phyloP scores from a whole-genome alignment of 1,139 yeast species.

The Pichia sp. region DNA sequence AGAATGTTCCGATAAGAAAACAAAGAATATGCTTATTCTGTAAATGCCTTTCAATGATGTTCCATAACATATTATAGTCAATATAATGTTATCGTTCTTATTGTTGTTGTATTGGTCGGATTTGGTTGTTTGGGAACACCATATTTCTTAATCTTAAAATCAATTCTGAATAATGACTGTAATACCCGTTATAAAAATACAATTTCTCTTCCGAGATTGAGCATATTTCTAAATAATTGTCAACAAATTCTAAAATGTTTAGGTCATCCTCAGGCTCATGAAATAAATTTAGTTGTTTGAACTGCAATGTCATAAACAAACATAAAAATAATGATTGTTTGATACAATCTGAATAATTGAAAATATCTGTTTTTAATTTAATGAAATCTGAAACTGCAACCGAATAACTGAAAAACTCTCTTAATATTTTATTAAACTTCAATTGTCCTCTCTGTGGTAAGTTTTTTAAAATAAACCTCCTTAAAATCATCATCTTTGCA shows the following conservation, averaged over 20 bases:
- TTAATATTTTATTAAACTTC: conserved; percentile 5
- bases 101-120: not conserved
- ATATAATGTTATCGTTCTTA: not conserved
- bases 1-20: not conserved
- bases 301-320: conserved; percentile 10
- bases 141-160: conserved; percentile 6
- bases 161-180: conserved; percentile 6
- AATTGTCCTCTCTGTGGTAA: conserved; percentile 9
- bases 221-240: not conserved
- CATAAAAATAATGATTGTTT: conserved; percentile 6
- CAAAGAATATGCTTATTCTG: not conserved
- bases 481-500: conserved; percentile 20
- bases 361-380: not conserved
- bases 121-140: not conserved
- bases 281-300: conserved; percentile 8
- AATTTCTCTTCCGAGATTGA: not conserved
- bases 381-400: conserved; percentile 1
- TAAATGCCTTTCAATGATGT: no score
- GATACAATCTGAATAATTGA: conserved; percentile 5
- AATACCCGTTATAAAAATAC: conserved; percentile 7
- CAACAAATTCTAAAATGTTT: conserved; percentile 1
- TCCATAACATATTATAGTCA: no score
- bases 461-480: conserved; percentile 19
- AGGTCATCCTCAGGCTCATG: conserved; percentile 3
- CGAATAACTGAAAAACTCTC: conserved; percentile 1